Evolutionary conservation across 768 basidiomycete genomes (phyloP).

Genomic region (Vishniacozyma victoriae): DNA sequence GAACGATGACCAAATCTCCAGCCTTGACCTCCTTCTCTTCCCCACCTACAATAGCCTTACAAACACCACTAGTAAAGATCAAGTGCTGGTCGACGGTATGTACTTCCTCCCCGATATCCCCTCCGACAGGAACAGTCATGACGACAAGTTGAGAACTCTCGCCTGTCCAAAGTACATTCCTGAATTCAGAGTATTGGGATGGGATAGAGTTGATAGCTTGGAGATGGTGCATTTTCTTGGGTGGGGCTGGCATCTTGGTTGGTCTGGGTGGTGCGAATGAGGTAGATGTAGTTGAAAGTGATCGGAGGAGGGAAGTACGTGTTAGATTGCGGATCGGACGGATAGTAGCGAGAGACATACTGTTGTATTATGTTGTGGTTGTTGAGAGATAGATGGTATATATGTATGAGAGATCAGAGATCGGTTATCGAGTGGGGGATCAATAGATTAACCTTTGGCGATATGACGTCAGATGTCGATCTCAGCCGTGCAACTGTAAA

Average conservation of each 20-base stretch:
- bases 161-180: slow-evolving; percentile 48
- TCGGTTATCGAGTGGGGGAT: too few species aligned
- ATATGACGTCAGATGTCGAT: too few species aligned
- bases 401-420: too few species aligned
- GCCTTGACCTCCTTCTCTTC: slow-evolving; percentile 48
- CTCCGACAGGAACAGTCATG: slow-evolving; percentile 49
- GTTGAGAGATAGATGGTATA: too few species aligned
- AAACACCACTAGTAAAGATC: slow-evolving; percentile 46
- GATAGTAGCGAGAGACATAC: too few species aligned
- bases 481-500: too few species aligned
- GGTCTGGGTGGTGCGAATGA: neutral
- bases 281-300: neutral
- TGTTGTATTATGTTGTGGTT: too few species aligned
- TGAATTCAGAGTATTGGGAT: slow-evolving; percentile 42
- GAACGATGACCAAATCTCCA: slow-evolving; percentile 49
- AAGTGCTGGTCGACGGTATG: slow-evolving; percentile 48
- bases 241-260: slow-evolving; percentile 34
- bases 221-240: slow-evolving; percentile 45
- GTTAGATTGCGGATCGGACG: too few species aligned
- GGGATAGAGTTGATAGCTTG: slow-evolving; percentile 44
- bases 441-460: too few species aligned
- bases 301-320: too few species aligned
- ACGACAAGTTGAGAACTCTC: slow-evolving; percentile 46
- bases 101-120: slow-evolving; percentile 49
- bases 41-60: slow-evolving; percentile 48